phyloP scores from a whole-genome alignment of 2,329 filamentous ascomycete species.

The Fusarium udum region DNA sequence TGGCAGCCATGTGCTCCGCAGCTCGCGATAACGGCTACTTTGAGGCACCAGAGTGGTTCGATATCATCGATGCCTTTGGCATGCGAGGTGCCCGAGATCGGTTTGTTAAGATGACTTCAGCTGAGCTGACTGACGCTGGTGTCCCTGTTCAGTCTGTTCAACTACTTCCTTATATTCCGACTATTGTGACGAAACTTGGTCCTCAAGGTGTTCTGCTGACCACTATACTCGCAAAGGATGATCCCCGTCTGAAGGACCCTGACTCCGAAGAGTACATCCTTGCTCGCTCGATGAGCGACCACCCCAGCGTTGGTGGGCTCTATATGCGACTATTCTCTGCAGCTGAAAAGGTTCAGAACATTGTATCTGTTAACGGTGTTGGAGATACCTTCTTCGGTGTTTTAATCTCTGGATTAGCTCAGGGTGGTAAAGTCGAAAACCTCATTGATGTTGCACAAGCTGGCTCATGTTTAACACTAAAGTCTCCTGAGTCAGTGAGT shows the following conservation, averaged over 20 bases:
- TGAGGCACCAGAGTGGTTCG: constrained; percentile 78
- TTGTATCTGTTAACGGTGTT: constrained; percentile 92
- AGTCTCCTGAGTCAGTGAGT: constrained; percentile 78
- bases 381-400: constrained; percentile 94
- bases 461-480: constrained; percentile 81
- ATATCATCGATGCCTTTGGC: constrained; percentile 79
- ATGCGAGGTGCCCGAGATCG: constrained; percentile 78
- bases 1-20: constrained; percentile 78
- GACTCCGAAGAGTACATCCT: constrained; percentile 76
- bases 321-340: constrained; percentile 82
- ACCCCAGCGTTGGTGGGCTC: constrained; percentile 73
- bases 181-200: constrained; percentile 86
- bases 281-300: constrained; percentile 64
- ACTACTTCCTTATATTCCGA: constrained; percentile 87
- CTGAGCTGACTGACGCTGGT: constrained; percentile 77
- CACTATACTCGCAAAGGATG: constrained; percentile 72
- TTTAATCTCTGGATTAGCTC: constrained; percentile 79
- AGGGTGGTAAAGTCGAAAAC: constrained; percentile 64
- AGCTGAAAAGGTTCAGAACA: constrained; percentile 71
- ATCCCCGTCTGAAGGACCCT: constrained; percentile 71
- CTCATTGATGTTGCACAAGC: constrained; percentile 83
- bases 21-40: constrained; percentile 75
- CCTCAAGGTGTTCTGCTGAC: constrained; percentile 78
- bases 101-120: constrained; percentile 74
- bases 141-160: constrained; percentile 86